Conservation (phyloP, 768 basidiomycete species). For the Lyophyllum shimeji region DNA sequence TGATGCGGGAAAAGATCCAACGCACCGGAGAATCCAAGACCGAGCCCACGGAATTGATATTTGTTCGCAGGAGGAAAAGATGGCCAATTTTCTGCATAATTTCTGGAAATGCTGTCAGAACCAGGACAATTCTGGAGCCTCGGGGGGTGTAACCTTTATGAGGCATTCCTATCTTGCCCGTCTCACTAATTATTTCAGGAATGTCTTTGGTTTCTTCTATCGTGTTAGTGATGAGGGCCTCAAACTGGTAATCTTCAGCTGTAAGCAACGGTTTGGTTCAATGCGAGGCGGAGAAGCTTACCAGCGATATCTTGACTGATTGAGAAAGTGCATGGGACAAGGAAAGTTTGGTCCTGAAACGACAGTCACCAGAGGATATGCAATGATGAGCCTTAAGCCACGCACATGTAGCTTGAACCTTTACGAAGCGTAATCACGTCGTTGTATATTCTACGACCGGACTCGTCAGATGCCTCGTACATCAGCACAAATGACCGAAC, state of each 20-base stretch:
- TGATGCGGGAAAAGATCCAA: not conserved
- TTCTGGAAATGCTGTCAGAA: slow-evolving; percentile 42
- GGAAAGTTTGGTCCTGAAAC: slow-evolving; percentile 87
- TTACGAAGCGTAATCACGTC: slow-evolving; percentile 94
- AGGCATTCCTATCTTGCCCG: slow-evolving; percentile 90
- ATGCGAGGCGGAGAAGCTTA: slow-evolving; percentile 26
- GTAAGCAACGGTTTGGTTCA: not conserved
- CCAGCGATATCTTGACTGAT: slow-evolving; percentile 95
- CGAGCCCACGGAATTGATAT: slow-evolving; percentile 93
- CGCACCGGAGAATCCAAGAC: slow-evolving; percentile 91
- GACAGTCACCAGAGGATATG: not conserved
- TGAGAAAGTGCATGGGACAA: slow-evolving; percentile 93
- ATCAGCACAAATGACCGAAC: slow-evolving; percentile 18
- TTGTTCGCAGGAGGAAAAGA: slow-evolving; percentile 88
- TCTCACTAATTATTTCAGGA: slow-evolving; percentile 89
- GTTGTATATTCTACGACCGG: slow-evolving; percentile 76
- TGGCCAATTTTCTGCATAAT: slow-evolving; percentile 98
- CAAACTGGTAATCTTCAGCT: slow-evolving; percentile 54
- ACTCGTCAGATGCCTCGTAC: slow-evolving; percentile 3
- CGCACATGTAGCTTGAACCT: slow-evolving; percentile 94
- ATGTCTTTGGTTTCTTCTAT: slow-evolving; percentile 98
- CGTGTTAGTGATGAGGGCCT: slow-evolving; percentile 87
- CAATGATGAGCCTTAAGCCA: slow-evolving; percentile 10
- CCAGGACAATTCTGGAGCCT: slow-evolving; percentile 13
- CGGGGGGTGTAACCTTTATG: slow-evolving; percentile 59